Base-by-base conservation (phyloP, 768 basidiomycete species). In the Leccinum uliginosum region DNA sequence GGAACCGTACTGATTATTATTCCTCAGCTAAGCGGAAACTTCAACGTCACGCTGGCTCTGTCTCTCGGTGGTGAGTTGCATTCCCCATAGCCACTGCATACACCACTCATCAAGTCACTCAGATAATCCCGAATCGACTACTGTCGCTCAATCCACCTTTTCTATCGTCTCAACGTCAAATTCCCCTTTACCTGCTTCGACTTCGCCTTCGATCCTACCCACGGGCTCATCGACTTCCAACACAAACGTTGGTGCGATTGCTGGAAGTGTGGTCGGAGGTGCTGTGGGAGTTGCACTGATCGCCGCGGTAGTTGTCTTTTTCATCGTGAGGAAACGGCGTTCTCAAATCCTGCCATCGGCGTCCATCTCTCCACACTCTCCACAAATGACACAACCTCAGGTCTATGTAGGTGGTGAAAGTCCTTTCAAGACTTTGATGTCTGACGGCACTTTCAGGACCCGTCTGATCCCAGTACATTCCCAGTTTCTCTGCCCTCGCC, bases 251-350 rank as follows among this genome's bases (percentile, higher is more conserved):
- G 84, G 80, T 3, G 82, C 82, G 7, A 86, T 87, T 40, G 76
- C 80, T 3, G 84, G 84, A 2, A 82, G 82, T 19, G 85, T 87
- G 35, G 83, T 80, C 0, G 86, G 85, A 40, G 85, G 86, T n/a
- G 80, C 86, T 1, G 74, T 81, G 26, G 75, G 67, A n/a, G 55
- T 81, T 19, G 78, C 74, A 8, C 59, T 79, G 46, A 68, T 84
- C 12, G 76, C 63, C 5, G 78, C 67, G 1, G 59, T 63, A 7
- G 44, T 70, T 6, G 62, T 77, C 52, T 84, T 78, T 75, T 75
- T 78, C 59, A 59, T 70, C 26, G 65, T 61, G 35, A 67, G 49
- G 38, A 72, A 60, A 43, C 67, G 64, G 21, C 71, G 71, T 34
- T 59, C 73, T 47, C 60, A 54, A 47, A 49, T 34, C 21, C 48